These are phyloP conservation scores for Sordaria brevicollis DNA, from an alignment of 495 filamentous ascomycete genomes.

Conservation along the genomic window DNA sequence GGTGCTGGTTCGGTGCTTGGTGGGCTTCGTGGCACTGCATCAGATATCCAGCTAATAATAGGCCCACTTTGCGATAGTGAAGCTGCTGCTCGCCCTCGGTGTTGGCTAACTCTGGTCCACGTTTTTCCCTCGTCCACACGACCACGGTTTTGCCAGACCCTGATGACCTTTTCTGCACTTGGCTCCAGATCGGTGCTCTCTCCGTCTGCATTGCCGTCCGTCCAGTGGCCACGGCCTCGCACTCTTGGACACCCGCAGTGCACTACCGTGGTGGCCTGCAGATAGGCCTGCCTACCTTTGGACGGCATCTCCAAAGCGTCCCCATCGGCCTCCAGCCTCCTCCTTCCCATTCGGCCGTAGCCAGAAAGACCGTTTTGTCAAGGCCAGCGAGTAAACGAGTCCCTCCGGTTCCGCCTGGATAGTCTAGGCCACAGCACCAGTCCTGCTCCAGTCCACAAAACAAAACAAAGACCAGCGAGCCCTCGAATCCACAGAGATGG, in stretches of 20 bases:
- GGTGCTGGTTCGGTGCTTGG: constrained; percentile 2
- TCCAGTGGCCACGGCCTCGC: neutral
- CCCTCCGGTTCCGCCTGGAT: neutral
- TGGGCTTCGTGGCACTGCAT: constrained; percentile 24
- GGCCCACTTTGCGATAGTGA: constrained; percentile 12
- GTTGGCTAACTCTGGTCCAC: constrained; percentile 20
- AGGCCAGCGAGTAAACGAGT: neutral
- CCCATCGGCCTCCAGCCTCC: constrained; percentile 3
- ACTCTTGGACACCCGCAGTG: neutral
- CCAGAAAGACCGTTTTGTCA: neutral
- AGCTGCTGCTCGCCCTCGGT: constrained; percentile 3
- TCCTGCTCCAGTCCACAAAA: constrained; percentile 7
- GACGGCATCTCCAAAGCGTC: neutral
- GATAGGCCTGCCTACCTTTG: neutral
- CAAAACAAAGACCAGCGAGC: constrained; percentile 5
- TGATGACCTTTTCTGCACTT: constrained; percentile 9
- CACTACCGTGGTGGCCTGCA: neutral
- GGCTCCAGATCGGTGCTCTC: constrained; percentile 16
- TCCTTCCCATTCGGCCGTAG: constrained; percentile 8
- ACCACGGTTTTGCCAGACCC: neutral
- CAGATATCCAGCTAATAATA: constrained; percentile 21
- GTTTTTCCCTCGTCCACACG: constrained; percentile 8
- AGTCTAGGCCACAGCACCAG: neutral
- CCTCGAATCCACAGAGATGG: neutral
- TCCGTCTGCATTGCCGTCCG: constrained; percentile 8